A percentile compares a stretch with the other conserved stretches of the same genome.
Conservation (phyloP, 768 basidiomycete genomes). For the Macrolepiota albuminosa region DNA sequence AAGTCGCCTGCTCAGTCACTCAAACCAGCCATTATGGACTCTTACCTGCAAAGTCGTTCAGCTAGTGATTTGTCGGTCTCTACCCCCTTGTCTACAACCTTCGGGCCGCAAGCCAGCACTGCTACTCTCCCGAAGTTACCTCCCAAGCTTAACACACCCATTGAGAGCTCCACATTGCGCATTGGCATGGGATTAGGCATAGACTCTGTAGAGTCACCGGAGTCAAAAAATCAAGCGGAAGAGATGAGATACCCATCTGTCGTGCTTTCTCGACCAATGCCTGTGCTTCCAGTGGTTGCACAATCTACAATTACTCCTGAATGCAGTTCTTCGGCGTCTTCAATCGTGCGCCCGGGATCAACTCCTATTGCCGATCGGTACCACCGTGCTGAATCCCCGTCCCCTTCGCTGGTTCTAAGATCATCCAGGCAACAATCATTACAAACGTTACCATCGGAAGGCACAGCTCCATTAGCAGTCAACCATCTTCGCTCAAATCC, state of each 20-base stretch:
- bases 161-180: slow-evolving; percentile 52
- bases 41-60: slow-evolving; percentile 28
- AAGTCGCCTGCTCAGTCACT: slow-evolving; percentile 18
- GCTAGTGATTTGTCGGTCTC: slow-evolving; percentile 47
- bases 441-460: slow-evolving; percentile 6
- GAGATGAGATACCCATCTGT: background rate
- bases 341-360: slow-evolving; percentile 15
- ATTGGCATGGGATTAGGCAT: slow-evolving; percentile 30
- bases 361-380: slow-evolving; percentile 36
- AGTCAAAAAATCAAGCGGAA: slow-evolving; percentile 1
- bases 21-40: slow-evolving; percentile 25
- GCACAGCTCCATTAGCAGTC: slow-evolving; percentile 11
- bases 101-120: slow-evolving; percentile 49
- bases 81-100: slow-evolving; percentile 50
- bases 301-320: background rate
- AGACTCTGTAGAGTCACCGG: slow-evolving; percentile 24
- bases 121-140: slow-evolving; percentile 33
- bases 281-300: background rate
- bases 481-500: slow-evolving; percentile 21
- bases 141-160: slow-evolving; percentile 56
- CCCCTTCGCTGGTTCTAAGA: slow-evolving; percentile 13
- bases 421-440: slow-evolving; percentile 19
- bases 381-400: slow-evolving; percentile 17
- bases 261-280: background rate
- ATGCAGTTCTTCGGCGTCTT: slow-evolving; percentile 7